Conservation (phyloP, 2,329 filamentous ascomycete genomes). For the Exophiala alcalophila region DNA sequence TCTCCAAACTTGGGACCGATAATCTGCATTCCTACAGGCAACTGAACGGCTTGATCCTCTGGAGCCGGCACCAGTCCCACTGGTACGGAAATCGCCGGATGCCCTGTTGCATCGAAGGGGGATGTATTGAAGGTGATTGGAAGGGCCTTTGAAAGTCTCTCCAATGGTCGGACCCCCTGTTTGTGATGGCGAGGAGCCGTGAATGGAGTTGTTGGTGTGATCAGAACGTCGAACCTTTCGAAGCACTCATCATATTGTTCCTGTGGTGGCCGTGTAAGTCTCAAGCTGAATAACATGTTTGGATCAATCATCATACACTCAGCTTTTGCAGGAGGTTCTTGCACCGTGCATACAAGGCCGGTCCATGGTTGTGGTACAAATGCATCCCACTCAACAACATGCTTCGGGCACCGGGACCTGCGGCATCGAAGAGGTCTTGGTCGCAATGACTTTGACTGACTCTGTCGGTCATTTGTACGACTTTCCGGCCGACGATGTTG, state of each 20-base stretch:
- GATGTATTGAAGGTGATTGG: background rate
- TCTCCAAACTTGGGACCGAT: conserved; percentile 41
- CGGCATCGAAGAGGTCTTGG: conserved; percentile 16
- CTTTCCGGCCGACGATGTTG: conserved; percentile 23
- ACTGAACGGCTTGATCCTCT: conserved; percentile 36
- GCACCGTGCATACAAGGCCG: conserved; percentile 41
- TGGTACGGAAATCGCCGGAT: conserved; percentile 55
- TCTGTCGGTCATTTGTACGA: conserved; percentile 6
- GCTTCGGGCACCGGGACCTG: conserved; percentile 35
- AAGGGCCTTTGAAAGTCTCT: background rate
- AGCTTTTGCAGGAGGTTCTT: conserved; percentile 42
- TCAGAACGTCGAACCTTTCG: conserved; percentile 39
- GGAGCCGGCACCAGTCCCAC: conserved; percentile 46
- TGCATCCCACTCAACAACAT: conserved; percentile 42
- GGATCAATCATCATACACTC: too few species aligned
- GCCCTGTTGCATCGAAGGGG: conserved; percentile 40
- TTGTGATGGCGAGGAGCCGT: too few species aligned
- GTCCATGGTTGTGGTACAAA: conserved; percentile 30
- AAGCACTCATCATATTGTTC: conserved; percentile 44
- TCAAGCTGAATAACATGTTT: too few species aligned
- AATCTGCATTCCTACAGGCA: conserved; percentile 56
- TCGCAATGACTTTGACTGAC: background rate
- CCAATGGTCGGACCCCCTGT: too few species aligned
- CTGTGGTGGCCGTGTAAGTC: too few species aligned
- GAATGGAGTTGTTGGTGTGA: conserved; percentile 48